Percentiles rank a stretch among this genome's conserved stretches.
Conservation (phyloP, 495 filamentous ascomycete species). For the Poronia punctata region DNA sequence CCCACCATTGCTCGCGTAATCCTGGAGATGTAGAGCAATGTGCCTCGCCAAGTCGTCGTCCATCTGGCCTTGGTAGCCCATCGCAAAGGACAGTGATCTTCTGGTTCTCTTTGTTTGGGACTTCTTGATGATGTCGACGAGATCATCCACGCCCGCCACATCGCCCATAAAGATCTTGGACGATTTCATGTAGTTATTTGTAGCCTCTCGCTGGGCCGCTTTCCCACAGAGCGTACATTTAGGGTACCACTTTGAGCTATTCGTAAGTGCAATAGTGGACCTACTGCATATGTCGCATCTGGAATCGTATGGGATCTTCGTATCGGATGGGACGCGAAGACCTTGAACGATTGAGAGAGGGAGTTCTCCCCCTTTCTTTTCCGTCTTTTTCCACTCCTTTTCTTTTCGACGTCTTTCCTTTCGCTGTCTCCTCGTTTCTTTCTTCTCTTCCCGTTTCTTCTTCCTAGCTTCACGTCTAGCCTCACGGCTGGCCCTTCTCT, state of each 20-base stretch:
- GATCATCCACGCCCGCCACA: not conserved
- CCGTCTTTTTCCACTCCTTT: slow-evolving; percentile 13
- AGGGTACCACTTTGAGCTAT: slow-evolving; percentile 1
- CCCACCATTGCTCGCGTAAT: slow-evolving; percentile 1
- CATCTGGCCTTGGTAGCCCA: not conserved
- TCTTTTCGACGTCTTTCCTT: slow-evolving; percentile 15
- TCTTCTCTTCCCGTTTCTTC: slow-evolving; percentile 16
- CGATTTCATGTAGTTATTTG: slow-evolving; percentile 4
- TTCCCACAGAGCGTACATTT: slow-evolving; percentile 7
- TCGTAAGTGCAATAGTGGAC: slow-evolving; percentile 1
- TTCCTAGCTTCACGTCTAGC: slow-evolving; percentile 16
- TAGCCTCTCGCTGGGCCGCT: slow-evolving; percentile 5
- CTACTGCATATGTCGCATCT: slow-evolving; percentile 5
- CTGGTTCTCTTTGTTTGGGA: not conserved
- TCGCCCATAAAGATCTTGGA: slow-evolving; percentile 2
- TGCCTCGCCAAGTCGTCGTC: not conserved
- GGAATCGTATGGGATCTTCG: slow-evolving; percentile 1
- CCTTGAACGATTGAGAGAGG: slow-evolving; percentile 6
- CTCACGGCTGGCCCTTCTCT: slow-evolving; percentile 14
- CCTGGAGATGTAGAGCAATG: slow-evolving; percentile 3
- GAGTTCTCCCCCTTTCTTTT: slow-evolving; percentile 11
- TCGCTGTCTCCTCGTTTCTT: slow-evolving; percentile 4
- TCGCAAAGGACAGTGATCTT: not conserved
- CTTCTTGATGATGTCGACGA: not conserved
- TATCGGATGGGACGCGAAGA: slow-evolving; percentile 1